Percentiles rank a stretch among this genome's conserved stretches.
These are phyloP conservation scores for Gynostemma pentaphyllum DNA, from an alignment of 306 rosid species.

Conservation along the genomic window DNA sequence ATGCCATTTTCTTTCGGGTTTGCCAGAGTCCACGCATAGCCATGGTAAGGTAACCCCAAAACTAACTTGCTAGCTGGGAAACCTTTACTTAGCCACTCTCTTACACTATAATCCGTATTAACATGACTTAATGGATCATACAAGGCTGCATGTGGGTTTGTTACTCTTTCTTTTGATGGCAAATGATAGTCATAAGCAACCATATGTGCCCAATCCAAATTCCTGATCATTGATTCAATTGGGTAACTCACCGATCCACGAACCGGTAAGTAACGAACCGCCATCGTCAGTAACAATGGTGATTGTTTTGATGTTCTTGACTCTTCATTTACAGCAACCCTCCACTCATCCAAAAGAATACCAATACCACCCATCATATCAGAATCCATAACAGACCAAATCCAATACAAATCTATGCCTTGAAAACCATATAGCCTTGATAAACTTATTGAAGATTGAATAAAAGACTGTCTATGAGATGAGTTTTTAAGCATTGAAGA, in stretches of 20 bases:
- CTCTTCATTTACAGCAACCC: slow-evolving; percentile 19
- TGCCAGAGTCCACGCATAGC: slow-evolving; percentile 19
- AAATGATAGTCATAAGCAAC: slow-evolving; percentile 31
- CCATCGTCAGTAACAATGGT: slow-evolving; percentile 13
- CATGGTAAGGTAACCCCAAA: slow-evolving; percentile 23
- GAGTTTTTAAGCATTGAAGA: slow-evolving; percentile 24
- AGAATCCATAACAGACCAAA: slow-evolving; percentile 13
- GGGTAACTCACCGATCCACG: slow-evolving; percentile 9
- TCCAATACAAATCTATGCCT: slow-evolving; percentile 39
- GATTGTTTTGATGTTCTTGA: background rate
- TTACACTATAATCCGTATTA: slow-evolving; percentile 12
- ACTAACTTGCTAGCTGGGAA: slow-evolving; percentile 16
- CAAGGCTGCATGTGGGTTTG: slow-evolving; percentile 19
- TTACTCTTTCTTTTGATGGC: slow-evolving; percentile 11
- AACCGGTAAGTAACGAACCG: slow-evolving; percentile 15
- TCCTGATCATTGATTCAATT: slow-evolving; percentile 5
- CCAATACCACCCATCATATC: slow-evolving; percentile 26
- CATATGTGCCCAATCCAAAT: slow-evolving; percentile 28
- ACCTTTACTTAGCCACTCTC: background rate
- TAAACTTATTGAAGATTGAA: slow-evolving; percentile 21
- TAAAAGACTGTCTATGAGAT: slow-evolving; percentile 16
- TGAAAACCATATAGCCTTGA: slow-evolving; percentile 20
- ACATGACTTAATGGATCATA: background rate
- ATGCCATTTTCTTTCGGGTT: slow-evolving; percentile 10
- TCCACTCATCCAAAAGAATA: slow-evolving; percentile 23